Evolutionary conservation across 2,329 filamentous ascomycete genomes (phyloP), one percentile per base, ranked within the genome.

Genomic region (Aspergillus clavatus): DNA sequence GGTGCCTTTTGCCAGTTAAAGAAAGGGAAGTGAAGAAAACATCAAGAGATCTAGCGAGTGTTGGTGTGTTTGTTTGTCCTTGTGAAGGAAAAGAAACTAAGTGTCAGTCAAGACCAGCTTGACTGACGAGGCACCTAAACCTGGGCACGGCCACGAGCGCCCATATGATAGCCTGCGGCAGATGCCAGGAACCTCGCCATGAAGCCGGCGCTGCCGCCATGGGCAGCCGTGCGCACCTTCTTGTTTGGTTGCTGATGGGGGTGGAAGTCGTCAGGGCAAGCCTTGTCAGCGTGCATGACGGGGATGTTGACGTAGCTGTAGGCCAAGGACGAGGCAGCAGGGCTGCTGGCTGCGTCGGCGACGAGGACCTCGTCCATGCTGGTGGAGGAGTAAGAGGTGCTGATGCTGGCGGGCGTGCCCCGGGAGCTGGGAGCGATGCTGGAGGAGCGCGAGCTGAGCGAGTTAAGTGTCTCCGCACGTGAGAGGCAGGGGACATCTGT

Each of bases 161-260:
- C 63, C 60, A 67, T 67, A 49, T 72, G 72, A 2, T 67, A 66
- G 6, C 63, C 63, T 1, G 69, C 63, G 6, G 70, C 69, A 5
- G 69, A 70, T 19, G 65, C 69, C 38, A 73, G 59, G 52, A 73
- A 69, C 12, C 70, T 59, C 22, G 69, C 68, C 37, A 73, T 67
- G 22, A 72, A 62, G 22, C 70, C 66, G 19, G 64, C 59, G n/a
- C 60, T 52, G 27, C 59, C 56, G 3, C 51, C 41, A 28, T 63
- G 56, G 18, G 53, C 53, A 22, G 58, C 56, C 18, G 61, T 57
- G 48, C 69, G 71, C 48, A 68, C 56, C 47, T 71, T 72, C 61
- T 72, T 73, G 47, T 55, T 59, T 1, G 70, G 61, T 46, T 70
- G 65, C 23, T 66, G 62, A 29, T 38, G 19, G 8, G 14, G 11